A percentile compares a stretch with the other conserved stretches of the same genome.
phyloP scores from a whole-genome alignment of 2,329 filamentous ascomycete genomes.

The Basipetospora sp. region DNA sequence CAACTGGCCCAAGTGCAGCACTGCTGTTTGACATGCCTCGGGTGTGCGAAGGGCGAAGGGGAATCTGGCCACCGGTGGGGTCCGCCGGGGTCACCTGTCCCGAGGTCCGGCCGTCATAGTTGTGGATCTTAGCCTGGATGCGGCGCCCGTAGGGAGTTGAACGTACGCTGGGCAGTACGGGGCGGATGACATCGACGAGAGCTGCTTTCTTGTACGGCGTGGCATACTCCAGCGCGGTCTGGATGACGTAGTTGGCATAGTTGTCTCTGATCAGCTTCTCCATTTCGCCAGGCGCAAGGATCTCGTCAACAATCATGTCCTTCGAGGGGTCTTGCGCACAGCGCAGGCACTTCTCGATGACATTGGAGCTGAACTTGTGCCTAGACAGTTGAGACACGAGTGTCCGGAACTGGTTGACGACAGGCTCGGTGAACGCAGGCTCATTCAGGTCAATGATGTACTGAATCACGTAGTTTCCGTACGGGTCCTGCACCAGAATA shows the following conservation, averaged over 20 bases:
- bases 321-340: conserved; percentile 63
- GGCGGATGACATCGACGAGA: conserved; percentile 72
- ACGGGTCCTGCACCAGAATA: conserved; percentile 83
- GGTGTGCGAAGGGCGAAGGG: conserved; percentile 26
- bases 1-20: conserved; percentile 18
- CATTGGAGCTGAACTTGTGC: conserved; percentile 98
- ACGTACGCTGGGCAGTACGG: conserved; percentile 69
- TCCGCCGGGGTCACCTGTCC: conserved; percentile 39
- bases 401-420: conserved; percentile 67
- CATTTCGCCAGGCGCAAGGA: conserved; percentile 59
- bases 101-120: conserved; percentile 37
- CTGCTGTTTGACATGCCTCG: conserved; percentile 28
- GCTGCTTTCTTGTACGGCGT: conserved; percentile 57
- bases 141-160: conserved; percentile 88
- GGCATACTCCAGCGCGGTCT: conserved; percentile 82
- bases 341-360: conserved; percentile 90
- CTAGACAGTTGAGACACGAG: conserved; percentile 61
- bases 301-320: conserved; percentile 72
- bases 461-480: conserved; percentile 96
- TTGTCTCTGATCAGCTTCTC: conserved; percentile 81
- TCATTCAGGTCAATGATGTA: conserved; percentile 95
- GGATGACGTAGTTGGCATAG: conserved; percentile 94
- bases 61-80: conserved; percentile 37
- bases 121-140: conserved; percentile 74
- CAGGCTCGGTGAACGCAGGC: conserved; percentile 69